Base-by-base conservation (phyloP, 202 grass and related monocot species). In the Digitaria exilis region DNA sequence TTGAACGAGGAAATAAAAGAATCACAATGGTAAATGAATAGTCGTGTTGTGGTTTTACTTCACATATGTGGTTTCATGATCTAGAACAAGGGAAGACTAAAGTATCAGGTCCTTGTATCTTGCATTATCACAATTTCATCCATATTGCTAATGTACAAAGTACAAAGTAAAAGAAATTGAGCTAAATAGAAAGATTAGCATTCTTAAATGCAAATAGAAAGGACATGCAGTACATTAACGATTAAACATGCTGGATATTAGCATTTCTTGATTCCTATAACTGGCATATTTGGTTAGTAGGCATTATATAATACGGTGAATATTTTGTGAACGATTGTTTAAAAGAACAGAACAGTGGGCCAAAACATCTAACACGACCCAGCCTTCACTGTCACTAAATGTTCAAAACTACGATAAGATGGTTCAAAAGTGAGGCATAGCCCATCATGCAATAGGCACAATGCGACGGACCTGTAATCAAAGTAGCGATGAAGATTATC, bases 401-500 rank as follows among this genome's bases (percentile, higher is more conserved):
- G 55, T 54, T 63, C 7, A 55, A 71, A 21, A 70, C 6, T 70
- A 73, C 7, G 28, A 71, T 45, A 55, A 61, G 62, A 31, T 43
- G 11, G 72, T 59, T 43, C 67, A 84, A 63, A 79, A 43, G 67
- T 79, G 22, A 58, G 35, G 21, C 65, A 55, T 3, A 26, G 12
- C 31, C 13, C 31, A 58, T 43, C 54, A 55, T 52, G 65, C 18
- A 28, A 56, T 76, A 29, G 48, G 54, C 45, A 75, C 7, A 60
- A 29, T 61, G 80, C 16, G 8, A 72, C 76, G 71, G 80, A 98
- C 96, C 96, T 98, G 89, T 90, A 91, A 87, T 96, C 96, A 84
- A 94, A 98, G 86, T 96, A 98, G 60, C 91, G 84, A 62, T 98
- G 96, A 81, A 98, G 93, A 83, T 88, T 93, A 80, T 98, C 96